Base-by-base conservation (phyloP, 345 rosid species). In the Litchi chinensis region DNA sequence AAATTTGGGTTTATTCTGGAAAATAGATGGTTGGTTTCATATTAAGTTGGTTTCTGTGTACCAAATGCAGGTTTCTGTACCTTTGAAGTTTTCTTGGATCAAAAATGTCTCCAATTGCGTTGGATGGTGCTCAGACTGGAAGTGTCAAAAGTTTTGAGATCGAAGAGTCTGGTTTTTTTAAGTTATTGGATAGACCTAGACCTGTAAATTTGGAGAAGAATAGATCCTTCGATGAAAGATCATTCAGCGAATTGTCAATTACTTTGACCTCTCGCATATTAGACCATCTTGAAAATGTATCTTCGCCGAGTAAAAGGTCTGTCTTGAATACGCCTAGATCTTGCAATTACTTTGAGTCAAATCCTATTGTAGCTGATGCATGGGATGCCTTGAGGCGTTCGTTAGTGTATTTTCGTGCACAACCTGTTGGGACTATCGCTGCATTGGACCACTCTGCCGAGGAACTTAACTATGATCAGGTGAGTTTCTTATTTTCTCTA, bases 381-480 rank as follows among this genome's bases (percentile, higher is more conserved):
- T 87, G 88, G 90, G 89, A 87, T 63, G 82, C 81, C 18, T 59
- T 87, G 83, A 71, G 80, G 52, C 84, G 84, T 19, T 79, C 92
- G 0, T 43, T 84, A 59, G 87, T 89, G 70, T 70, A 68, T 57
- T 82, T 73, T 72, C 82, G 85, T 8, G 79, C 76, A 10, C 88
- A 87, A 70, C 89, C 92, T 0, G 92, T 87, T 43, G 88, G 89
- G 48, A 89, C 90, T 32, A 79, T 89, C 59, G 89, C 90, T 2
- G 90, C 90, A 32, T 8, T 87, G 70, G 89, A 88, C 75, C 86
- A 83, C 80, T 85, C 88, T 68, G 79, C 26, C 5, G 91, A 86
- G 70, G 81, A 88, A 62, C 88, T 86, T 43, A 88, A 88, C 78
- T 86, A 88, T 65, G 89, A 88, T 80, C 91, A 88, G 89, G 89